These are phyloP conservation scores for Aegilops sharonensis DNA, from an alignment of 176 grass and related monocot species.

Conservation along the genomic window DNA sequence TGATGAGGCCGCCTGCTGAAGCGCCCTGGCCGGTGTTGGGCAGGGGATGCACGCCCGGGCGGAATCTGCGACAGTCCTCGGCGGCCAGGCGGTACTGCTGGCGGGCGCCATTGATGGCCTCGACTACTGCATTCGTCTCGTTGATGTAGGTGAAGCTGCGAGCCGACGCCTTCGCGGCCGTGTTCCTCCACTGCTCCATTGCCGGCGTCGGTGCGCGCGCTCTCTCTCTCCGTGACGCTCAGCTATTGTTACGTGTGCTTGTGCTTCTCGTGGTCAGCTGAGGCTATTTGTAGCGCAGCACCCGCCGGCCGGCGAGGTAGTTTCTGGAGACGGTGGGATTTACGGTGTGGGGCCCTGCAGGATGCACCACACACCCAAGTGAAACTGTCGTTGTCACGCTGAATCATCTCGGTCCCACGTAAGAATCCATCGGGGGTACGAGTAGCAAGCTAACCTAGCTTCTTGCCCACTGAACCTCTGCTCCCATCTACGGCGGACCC, in stretches of 20 bases:
- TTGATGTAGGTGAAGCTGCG: too few species aligned
- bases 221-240: neutral
- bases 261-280: too few species aligned
- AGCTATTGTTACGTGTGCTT: neutral
- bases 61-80: neutral
- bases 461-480: too few species aligned
- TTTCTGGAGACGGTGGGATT: neutral
- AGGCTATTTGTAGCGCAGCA: neutral
- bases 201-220: neutral
- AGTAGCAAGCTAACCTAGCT: too few species aligned
- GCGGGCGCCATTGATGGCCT: neutral
- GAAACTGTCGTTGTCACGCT: too few species aligned
- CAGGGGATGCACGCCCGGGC: too few species aligned
- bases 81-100: neutral
- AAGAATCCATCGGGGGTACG: too few species aligned
- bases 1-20: too few species aligned
- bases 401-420: too few species aligned
- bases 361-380: too few species aligned
- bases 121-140: neutral
- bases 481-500: too few species aligned
- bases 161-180: neutral
- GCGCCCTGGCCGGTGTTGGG: neutral
- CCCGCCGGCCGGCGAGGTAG: neutral
- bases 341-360: neutral
- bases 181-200: neutral